Base-by-base conservation (phyloP, 192 early-diverging fungal species). In the Linnemannia zychae region DNA sequence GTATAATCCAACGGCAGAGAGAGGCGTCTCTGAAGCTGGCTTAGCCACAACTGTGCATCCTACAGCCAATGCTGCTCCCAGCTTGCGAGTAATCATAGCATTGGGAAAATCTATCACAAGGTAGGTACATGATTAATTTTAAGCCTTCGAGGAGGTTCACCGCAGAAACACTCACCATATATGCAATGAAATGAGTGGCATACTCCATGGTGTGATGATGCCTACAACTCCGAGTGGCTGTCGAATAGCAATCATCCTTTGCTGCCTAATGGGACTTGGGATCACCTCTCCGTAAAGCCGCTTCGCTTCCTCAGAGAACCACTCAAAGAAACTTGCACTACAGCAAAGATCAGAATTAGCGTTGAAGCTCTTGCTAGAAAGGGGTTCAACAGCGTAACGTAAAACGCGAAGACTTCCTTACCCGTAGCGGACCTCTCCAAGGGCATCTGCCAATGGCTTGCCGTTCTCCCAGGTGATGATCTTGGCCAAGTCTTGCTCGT, bases 381-480 rank as follows among this genome's bases (percentile, higher is more conserved):
- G n/a, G n/a, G n/a, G n/a, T n/a, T n/a, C n/a, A n/a, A n/a, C n/a
- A 69, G 67, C 33, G 1, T 69, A 40, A 11, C 67, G 20, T 36
- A 22, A 57, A n/a, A 57, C 49, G 18, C 16, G 18, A 66, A 3
- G n/a, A 16, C n/a, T 36, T 13, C 40, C 37, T 74, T 82, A 87
- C 69, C 88, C 80, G 46, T 89, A 89, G 80, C 78, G 87, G 7
- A 89, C 80, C 48, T 89, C 88, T 12, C 74, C 87, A 2, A 87
- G 57, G 12, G 94, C 91, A 60, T 96, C 91, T 13, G 63, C 73
- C 48, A 92, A 47, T 17, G 92, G 69, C 75, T 97, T 98, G 24
- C 97, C 97, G 76, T 94, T 91, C 80, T 98, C 97, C 79, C 93
- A 87, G n/a, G 96, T 96, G 77, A 96, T 85, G 68, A 97, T 94